phyloP scores from a whole-genome alignment of 495 filamentous ascomycete genomes.

The Tuber aestivum region DNA sequence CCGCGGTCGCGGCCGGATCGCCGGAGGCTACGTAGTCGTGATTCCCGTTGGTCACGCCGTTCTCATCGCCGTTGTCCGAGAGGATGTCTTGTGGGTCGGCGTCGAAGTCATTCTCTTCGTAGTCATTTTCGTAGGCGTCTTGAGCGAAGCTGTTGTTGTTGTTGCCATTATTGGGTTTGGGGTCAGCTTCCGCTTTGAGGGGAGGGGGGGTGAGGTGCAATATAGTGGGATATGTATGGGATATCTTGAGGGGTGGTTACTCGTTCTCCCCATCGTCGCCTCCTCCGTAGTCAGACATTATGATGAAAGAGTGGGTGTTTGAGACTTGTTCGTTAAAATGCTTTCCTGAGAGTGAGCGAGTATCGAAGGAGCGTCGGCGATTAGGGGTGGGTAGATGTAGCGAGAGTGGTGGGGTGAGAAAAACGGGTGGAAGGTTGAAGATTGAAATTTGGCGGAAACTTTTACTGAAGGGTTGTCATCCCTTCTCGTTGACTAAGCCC shows the following conservation, averaged over 20 bases:
- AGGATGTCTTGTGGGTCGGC: constrained; percentile 54
- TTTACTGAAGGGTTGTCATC: constrained; percentile 9
- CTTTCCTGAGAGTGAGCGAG: neutral
- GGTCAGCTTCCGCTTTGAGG: constrained; percentile 1
- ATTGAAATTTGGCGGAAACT: constrained; percentile 6
- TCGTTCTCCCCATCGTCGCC: constrained; percentile 40
- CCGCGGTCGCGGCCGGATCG: constrained; percentile 63
- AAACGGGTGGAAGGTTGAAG: neutral
- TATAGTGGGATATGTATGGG: neutral
- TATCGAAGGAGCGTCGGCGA: neutral
- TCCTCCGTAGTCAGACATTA: constrained; percentile 37
- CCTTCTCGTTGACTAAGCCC: neutral
- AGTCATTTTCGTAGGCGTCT: constrained; percentile 54
- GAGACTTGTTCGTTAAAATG: neutral
- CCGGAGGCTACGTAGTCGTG: constrained; percentile 63
- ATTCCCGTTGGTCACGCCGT: constrained; percentile 49
- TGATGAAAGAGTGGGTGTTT: neutral
- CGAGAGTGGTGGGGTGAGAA: neutral
- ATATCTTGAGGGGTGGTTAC: constrained; percentile 36
- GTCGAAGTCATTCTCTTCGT: constrained; percentile 58
- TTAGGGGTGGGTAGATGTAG: neutral
- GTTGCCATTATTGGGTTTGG: constrained; percentile 8
- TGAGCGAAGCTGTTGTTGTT: constrained; percentile 34
- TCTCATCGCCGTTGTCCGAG: constrained; percentile 43
- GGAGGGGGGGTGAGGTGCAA: constrained; percentile 9